Base-by-base conservation (phyloP, 352 stramenopile genomes). In the Pelagophyceae sp. region DNA sequence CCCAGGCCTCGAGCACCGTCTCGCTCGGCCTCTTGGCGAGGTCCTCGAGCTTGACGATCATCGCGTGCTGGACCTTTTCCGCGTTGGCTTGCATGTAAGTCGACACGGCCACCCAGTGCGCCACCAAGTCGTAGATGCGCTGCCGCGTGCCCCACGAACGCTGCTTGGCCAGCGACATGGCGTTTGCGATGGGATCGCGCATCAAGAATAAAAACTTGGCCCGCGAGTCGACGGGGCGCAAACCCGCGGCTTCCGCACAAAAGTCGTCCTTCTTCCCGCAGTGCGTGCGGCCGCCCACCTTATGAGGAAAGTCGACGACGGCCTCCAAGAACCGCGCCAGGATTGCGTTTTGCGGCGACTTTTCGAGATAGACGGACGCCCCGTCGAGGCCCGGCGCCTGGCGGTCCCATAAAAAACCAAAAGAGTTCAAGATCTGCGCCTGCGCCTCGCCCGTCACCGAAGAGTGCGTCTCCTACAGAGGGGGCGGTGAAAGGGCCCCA, bases 261-360 rank as follows among this genome's bases (percentile, higher is more conserved):
- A 2, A 27, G 61, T 27, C 6, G 5, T 71, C 61, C 15, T 29
- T 6, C 11, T 63, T n/a, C 54, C 6, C 11, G 15, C 27, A 6
- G 19, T 27, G 19, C 6, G 2, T 71, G 3, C 61, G 11, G 33
- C 31, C 2, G 5, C 61, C n/a, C n/a, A n/a, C n/a, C n/a, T n/a
- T n/a, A n/a, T n/a, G n/a, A n/a, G n/a, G n/a, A n/a, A n/a, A 40
- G 61, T 71, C 33, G 29, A 71, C 61, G 19, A 71, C n/a, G 19
- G 61, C 61, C 61, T 71, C n/a, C n/a, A 71, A 31, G 61, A 38
- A 71, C 3, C 61, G 29, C 3, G 61, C 29, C n/a, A 71, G 31
- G 19, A 71, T n/a, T 27, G 29, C 61, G 61, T 71, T 71, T 3
- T 27, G 61, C 61, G 61, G 29, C 61, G 61, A 71, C 61, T 71